Evolutionary conservation across 352 stramenopile species (phyloP), one percentile per base, ranked within the genome.

Genomic region (Phytophthora pini): DNA sequence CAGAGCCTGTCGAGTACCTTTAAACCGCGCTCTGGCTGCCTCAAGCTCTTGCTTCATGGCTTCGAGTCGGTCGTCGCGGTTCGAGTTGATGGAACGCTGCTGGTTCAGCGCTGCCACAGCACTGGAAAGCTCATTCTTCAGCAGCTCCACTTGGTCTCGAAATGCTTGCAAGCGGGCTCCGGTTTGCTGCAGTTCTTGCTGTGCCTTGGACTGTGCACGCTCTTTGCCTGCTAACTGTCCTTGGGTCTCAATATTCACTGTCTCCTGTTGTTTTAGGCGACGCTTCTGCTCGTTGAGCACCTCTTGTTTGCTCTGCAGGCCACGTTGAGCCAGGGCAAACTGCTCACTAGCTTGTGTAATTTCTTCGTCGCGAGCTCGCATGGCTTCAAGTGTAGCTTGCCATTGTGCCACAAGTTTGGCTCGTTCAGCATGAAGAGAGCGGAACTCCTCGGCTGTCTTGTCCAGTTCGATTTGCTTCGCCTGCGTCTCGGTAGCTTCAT

Each of bases 401-500:
- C 95, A 99, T 66, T 98, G 91, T 50, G 87, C 68, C n/a, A 99
- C 85, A 13, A 99, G 90, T 63, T 97, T 84, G 52, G 98, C 93
- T 32, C 95, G 84, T 76, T 99, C 96, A 45, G 88, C 80, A 63
- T 99, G 97, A 39, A 98, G 84, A 52, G 79, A 82, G 17, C 92
- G 92, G 62, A 99, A 99, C 53, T 98, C 93, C 20, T 98, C 87
- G 0, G 95, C 94, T 1, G 96, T 97, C 68, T 97, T 97, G 71
- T 98, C 95, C 11, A 99, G 76, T 69, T 99, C 96, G 49, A 98
- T 98, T 77, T 99, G 94, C 59, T 97, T 97, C 6, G 93, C 92
- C 48, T 97, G 88, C n/a, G 93, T 98, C 65, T 98, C 94, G 1
- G 93, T 98, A 2, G 84, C 80, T 61, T 94, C 86, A 46, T 90